Evolutionary conservation across 768 basidiomycete species (phyloP).

Genomic region (Naganishia randhawae): DNA sequence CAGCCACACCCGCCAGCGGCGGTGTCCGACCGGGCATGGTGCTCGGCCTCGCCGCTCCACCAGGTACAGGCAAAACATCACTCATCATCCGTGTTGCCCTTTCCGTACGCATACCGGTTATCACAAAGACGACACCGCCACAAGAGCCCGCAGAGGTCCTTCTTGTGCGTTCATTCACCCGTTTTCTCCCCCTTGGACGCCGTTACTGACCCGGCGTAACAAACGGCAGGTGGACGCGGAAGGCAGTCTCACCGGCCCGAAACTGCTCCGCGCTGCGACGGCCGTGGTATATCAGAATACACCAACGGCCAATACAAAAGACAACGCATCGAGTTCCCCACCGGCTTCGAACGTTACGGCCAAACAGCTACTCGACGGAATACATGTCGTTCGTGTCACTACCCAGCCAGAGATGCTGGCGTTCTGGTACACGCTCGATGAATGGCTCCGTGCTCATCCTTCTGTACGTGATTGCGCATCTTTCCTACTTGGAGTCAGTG

Average conservation of each 20-base stretch:
- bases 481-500: too few species aligned
- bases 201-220: background rate
- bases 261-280: slow-evolving; percentile 33
- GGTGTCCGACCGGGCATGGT: slow-evolving; percentile 41
- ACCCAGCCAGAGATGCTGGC: slow-evolving; percentile 48
- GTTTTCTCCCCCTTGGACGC: background rate
- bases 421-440: slow-evolving; percentile 43
- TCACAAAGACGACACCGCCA: background rate
- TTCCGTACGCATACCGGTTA: slow-evolving; percentile 34
- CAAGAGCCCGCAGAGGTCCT: slow-evolving; percentile 37
- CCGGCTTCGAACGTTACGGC: slow-evolving; percentile 27
- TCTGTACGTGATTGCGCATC: background rate
- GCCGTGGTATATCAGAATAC: background rate
- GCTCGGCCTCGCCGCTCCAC: slow-evolving; percentile 45
- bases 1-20: slow-evolving; percentile 25
- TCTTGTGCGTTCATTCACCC: slow-evolving; percentile 33
- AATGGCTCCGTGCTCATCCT: slow-evolving; percentile 35
- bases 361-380: slow-evolving; percentile 34
- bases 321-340: slow-evolving; percentile 18
- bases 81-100: slow-evolving; percentile 35
- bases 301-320: background rate
- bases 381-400: slow-evolving; percentile 41
- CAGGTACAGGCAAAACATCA: slow-evolving; percentile 45
- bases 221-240: slow-evolving; percentile 43
- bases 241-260: slow-evolving; percentile 38